Evolutionary conservation across 768 basidiomycete species (phyloP).

Genomic region (Leccinellum albellum): DNA sequence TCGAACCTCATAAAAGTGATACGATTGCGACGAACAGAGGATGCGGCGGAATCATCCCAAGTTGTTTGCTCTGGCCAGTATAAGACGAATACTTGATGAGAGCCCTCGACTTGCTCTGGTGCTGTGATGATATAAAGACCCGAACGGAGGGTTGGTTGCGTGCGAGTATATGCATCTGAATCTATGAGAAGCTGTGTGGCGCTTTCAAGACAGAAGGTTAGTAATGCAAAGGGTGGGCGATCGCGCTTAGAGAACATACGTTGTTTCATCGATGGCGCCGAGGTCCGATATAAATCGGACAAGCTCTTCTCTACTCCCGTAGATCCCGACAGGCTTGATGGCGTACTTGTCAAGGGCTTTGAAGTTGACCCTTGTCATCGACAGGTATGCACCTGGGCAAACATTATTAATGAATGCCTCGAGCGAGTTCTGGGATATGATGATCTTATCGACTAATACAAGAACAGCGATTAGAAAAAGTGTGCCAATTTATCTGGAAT

Average conservation of each 20-base stretch:
- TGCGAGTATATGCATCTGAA: not conserved
- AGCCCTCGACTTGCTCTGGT: not conserved
- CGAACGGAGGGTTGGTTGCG: constrained; percentile 17
- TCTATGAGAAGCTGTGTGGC: constrained; percentile 14
- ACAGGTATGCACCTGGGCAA: constrained; percentile 48
- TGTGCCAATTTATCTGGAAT: not conserved
- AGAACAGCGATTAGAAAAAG: not conserved
- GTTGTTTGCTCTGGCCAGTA: constrained; percentile 63
- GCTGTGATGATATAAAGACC: constrained; percentile 19
- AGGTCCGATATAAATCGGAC: constrained; percentile 40
- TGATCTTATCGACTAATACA: constrained; percentile 56
- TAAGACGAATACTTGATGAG: constrained; percentile 41
- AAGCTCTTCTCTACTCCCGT: constrained; percentile 53
- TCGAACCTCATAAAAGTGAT: constrained; percentile 59
- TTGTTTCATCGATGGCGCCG: constrained; percentile 34
- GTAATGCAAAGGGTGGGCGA: not conserved
- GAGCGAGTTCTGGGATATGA: constrained; percentile 53
- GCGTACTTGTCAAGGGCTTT: constrained; percentile 41
- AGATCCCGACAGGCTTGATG: constrained; percentile 53
- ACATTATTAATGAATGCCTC: constrained; percentile 45
- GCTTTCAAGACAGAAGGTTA: constrained; percentile 1
- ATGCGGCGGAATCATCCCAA: constrained; percentile 48
- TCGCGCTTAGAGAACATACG: constrained; percentile 30
- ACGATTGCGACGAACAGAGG: constrained; percentile 48
- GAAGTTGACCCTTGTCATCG: constrained; percentile 57